Base-by-base conservation (phyloP, 2,329 filamentous ascomycete genomes). In the Aspergillus carbonarius region DNA sequence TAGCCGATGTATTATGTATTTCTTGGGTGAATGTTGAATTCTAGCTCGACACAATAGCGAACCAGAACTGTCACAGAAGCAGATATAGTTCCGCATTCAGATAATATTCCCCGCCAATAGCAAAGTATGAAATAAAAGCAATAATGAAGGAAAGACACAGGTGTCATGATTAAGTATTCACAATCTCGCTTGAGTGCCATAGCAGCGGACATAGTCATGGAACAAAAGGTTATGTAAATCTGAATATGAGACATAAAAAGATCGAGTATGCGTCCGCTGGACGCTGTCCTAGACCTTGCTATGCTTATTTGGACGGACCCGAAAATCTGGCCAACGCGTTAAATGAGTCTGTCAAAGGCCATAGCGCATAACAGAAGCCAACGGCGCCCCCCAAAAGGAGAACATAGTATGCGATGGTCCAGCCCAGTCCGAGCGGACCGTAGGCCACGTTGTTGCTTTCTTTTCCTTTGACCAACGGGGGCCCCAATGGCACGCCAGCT, bases 341-440 rank as follows among this genome's bases (percentile, higher is more conserved):
- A 9, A 68, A 60, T 7, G 76, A 79, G 67, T 88, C 81, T 0
- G 93, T 96, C 74, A 95, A 78, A 1, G 82, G 77, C 80, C 89
- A 93, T 50, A 98, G 70, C 52, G 84, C 80, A 66, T 74, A 82
- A 74, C 87, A 92, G 80, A 95, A 99, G 2, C 82, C 79, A 46
- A 85, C 74, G 1, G 89, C 86, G 1, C 95, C 95, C 0, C 75
- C 81, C 1, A 95, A 78, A 1, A 98, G 81, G 46, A 97, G 74
- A 2, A 83, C 58, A 72, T 98, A 98, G 73, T 98, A 98, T 1
- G 84, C 79, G 3, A 89, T 74, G 0, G 90, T 93, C 90, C 90
- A 96, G 1, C 69, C 72, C 30, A 83, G 68, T 20, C 75, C 76
- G 66, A 81, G 69, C 39, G 60, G 61, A 32, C 50, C 58, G 49